These are phyloP conservation scores for Acanthamoeba sp. DNA, from an alignment of 208 protist species.

Conservation along the genomic window DNA sequence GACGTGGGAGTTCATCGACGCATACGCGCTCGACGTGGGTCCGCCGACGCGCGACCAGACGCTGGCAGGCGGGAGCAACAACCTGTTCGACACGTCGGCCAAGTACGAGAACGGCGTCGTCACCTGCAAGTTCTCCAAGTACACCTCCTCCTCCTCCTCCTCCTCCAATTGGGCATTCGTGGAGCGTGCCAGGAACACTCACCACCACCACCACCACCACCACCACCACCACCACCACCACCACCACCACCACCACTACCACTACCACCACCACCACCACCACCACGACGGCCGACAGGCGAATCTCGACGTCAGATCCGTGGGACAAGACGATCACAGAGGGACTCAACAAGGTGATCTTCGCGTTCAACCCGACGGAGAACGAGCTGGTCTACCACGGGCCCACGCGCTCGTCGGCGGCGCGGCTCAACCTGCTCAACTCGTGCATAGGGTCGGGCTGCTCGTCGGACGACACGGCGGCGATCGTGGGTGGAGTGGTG, in stretches of 20 bases:
- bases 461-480: slow-evolving; percentile 18
- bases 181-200: neutral
- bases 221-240: too few relatives aligned
- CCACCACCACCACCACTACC: too few relatives aligned
- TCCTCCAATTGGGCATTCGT: neutral
- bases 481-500: slow-evolving; percentile 28
- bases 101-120: neutral
- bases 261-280: too few relatives aligned
- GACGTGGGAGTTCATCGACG: slow-evolving; percentile 73
- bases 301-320: neutral
- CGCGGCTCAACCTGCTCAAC: slow-evolving; percentile 48
- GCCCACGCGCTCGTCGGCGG: slow-evolving; percentile 32
- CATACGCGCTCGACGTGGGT: slow-evolving; percentile 66
- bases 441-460: neutral
- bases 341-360: slow-evolving; percentile 67
- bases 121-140: slow-evolving; percentile 44
- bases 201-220: too few relatives aligned
- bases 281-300: neutral
- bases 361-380: slow-evolving; percentile 50
- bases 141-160: neutral
- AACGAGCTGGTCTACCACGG: slow-evolving; percentile 68
- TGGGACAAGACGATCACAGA: slow-evolving; percentile 33
- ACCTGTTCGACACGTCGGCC: slow-evolving; percentile 49
- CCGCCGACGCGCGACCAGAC: neutral
- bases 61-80: neutral